Base-by-base conservation (phyloP, 2,329 filamentous ascomycete genomes). In the Epichloe sibirici region DNA sequence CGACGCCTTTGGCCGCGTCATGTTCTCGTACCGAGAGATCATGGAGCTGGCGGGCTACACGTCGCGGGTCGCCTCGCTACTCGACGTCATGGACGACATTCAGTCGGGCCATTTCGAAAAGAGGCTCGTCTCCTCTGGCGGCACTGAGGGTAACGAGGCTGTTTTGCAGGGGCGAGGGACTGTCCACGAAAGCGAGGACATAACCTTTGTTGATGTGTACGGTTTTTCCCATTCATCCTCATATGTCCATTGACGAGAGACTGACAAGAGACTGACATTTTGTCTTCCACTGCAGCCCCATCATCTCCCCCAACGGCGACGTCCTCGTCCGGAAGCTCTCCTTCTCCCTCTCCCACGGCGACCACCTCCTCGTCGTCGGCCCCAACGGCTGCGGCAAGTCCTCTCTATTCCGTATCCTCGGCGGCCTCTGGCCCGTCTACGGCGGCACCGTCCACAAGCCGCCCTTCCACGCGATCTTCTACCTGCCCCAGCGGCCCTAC, bases 301-400 rank as follows among this genome's bases (percentile, higher is more conserved):
- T 98, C 62, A 90, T 98, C 59, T 95, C 90, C 0, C 93, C 93
- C 5, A 97, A 96, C 63, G 93, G 93, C 48, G 93, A 97, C 62
- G 86, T 98, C 12, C 79, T 98, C 3, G 83, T 97, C 51, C 83
- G 81, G 55, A 84, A 85, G 21, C 77, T 98, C 4, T 93, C 88
- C 38, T 98, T 98, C 71, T 82, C 83, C 31, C 88, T 98, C 57
- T 80, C 83, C 52, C 85, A 86, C 1, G 89, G 90, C 52, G 89
- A 95, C 55, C 93, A 98, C 61, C 78, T 98, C 6, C 81, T 98
- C 39, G 93, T 98, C 43, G 88, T 97, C 43, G 93, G 93, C 1
- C 93, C 93, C 23, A 98, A 98, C 66, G 93, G 93, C 39, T 98
- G 93, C 67, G 93, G 93, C 43, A 98, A 98, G 69, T 95, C 89